Percentiles rank a stretch among this genome's conserved stretches.
Evolutionary conservation across 2,329 filamentous ascomycete genomes (phyloP).

Genomic region (Ceratocystis colombiana): DNA sequence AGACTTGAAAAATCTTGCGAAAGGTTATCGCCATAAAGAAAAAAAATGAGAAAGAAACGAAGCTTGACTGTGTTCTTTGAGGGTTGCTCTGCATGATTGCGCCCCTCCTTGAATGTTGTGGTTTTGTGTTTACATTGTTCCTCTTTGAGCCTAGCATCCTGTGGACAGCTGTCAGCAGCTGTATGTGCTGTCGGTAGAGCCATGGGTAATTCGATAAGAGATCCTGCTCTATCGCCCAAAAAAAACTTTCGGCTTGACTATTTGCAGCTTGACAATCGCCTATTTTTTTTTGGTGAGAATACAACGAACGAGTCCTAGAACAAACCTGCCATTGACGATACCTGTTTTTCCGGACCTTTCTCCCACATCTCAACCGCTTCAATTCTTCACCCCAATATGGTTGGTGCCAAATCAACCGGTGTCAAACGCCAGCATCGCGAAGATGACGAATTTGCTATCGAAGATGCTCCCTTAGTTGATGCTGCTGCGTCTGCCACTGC

Average conservation of each 20-base stretch:
- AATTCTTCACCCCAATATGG: conserved; percentile 28
- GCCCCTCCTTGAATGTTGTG: conserved; percentile 15
- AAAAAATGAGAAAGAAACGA: background rate
- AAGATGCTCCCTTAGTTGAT: conserved; percentile 30
- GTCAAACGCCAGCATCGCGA: conserved; percentile 33
- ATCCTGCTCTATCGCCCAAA: conserved; percentile 22
- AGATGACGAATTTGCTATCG: conserved; percentile 31
- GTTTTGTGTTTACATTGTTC: conserved; percentile 24
- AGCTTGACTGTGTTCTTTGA: conserved; percentile 7
- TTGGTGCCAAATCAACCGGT: conserved; percentile 30
- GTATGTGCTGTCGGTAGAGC: conserved; percentile 5
- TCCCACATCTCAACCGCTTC: background rate
- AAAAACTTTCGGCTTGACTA: conserved; percentile 18
- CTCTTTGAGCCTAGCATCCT: conserved; percentile 18
- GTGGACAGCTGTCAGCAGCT: background rate
- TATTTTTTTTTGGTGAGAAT: conserved; percentile 3
- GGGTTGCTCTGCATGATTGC: conserved; percentile 18
- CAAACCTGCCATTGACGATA: background rate
- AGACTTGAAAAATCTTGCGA: background rate
- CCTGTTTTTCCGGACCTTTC: conserved; percentile 21
- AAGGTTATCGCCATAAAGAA: background rate
- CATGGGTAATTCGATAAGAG: conserved; percentile 24
- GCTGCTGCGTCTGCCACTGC: conserved; percentile 29
- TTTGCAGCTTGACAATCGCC: background rate
- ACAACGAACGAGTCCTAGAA: background rate